A percentile compares a stretch with the other conserved stretches of the same genome.
phyloP scores from a whole-genome alignment of 2,329 filamentous ascomycete genomes.

The Arthroderma sp. region DNA sequence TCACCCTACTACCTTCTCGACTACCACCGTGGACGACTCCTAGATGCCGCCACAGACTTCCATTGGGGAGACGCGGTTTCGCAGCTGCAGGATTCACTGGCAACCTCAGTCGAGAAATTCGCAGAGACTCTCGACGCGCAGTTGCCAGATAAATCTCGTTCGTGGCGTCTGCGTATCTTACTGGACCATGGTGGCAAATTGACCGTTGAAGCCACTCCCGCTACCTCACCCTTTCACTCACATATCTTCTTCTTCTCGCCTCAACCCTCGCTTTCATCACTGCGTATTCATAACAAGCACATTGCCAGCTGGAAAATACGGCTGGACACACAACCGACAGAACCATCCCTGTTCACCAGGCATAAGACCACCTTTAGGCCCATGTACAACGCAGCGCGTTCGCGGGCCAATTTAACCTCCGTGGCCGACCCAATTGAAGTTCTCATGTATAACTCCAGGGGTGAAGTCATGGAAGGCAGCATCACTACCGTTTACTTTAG shows the following conservation, averaged over 20 bases:
- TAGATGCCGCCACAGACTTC: constrained; percentile 45
- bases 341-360: constrained; percentile 55
- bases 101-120: constrained; percentile 22
- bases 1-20: constrained; percentile 69
- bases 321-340: constrained; percentile 42
- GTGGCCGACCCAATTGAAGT: constrained; percentile 51
- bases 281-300: constrained; percentile 6
- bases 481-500: constrained; percentile 73
- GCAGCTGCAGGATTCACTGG: constrained; percentile 18
- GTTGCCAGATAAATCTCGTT: constrained; percentile 23
- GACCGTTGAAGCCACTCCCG: constrained; percentile 24
- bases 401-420: constrained; percentile 44
- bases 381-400: constrained; percentile 59
- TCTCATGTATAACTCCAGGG: constrained; percentile 54
- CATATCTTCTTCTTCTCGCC: constrained; percentile 8
- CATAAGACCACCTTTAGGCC: constrained; percentile 72
- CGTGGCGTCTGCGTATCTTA: constrained; percentile 30
- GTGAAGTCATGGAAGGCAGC: constrained; percentile 72
- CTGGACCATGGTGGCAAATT: constrained; percentile 23
- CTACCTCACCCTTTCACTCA: constrained; percentile 19
- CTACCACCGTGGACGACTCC: constrained; percentile 65
- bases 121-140: constrained; percentile 20
- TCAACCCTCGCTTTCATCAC: background rate
- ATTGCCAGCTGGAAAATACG: constrained; percentile 36
- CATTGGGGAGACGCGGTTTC: constrained; percentile 31